Evolutionary conservation across 2,329 filamentous ascomycete genomes (phyloP).

Genomic region (Coniochaeta hoffmannii): DNA sequence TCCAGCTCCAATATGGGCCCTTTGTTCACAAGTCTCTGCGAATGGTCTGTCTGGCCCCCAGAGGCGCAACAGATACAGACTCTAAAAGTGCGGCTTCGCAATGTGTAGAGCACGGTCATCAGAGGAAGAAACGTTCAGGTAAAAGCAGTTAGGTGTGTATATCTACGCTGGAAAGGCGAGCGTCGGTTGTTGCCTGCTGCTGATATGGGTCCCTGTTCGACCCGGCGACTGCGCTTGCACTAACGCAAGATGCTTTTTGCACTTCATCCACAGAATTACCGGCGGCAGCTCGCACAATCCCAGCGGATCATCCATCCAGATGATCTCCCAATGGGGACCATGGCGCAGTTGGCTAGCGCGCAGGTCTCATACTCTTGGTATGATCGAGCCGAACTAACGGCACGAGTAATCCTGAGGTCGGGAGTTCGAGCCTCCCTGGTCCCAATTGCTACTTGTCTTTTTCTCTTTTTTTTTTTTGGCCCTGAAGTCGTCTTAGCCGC

Average conservation of each 20-base stretch:
- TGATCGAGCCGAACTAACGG: background rate
- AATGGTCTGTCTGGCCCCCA: no score
- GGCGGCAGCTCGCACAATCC: background rate
- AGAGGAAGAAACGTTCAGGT: no score
- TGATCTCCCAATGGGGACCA: background rate
- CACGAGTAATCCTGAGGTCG: conserved; percentile 3
- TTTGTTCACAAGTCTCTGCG: no score
- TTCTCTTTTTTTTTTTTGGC: background rate
- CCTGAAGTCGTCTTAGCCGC: background rate
- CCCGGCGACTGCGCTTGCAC: no score
- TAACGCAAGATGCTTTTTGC: background rate
- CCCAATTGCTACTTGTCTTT: background rate
- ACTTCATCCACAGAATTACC: background rate
- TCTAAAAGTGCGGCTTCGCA: no score
- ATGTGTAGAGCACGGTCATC: no score
- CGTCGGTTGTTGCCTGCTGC: no score
- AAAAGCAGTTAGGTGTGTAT: no score
- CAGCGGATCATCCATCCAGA: background rate
- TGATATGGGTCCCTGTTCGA: no score
- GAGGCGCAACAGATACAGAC: no score
- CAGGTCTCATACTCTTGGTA: conserved; percentile 4
- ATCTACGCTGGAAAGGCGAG: no score
- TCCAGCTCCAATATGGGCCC: no score
- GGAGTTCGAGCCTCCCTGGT: conserved; percentile 3
- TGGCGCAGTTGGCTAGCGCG: conserved; percentile 4